Base-by-base conservation (phyloP, 2,329 filamentous ascomycete species). In the Pezicula rhizophila region DNA sequence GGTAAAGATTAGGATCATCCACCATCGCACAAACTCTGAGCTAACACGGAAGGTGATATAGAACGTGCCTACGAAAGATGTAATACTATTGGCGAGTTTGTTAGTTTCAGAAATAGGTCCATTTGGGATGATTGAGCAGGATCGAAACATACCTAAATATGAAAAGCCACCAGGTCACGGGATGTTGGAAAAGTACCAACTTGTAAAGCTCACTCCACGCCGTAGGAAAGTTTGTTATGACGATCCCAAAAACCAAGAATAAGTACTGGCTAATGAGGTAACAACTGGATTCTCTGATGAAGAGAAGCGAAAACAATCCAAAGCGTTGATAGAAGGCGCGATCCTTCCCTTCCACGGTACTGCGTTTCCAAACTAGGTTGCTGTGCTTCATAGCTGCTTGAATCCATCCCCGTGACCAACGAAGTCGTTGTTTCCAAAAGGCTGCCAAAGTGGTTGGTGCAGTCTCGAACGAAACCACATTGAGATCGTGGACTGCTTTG, bases 401-500 rank as follows among this genome's bases (percentile, higher is more conserved):
- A 4, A 70, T 68, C 72, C 72, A 75, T 34, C 72, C 72, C 55
- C 75, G 72, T 2, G 72, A 68, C 72, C 72, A 75, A 47, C 72
- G 64, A 15, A 75, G 65, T 10, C 72, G 67, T 52, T 75, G 72
- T 57, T 74, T 75, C 70, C 71, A 74, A 57, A 75, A 73, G 2
- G 69, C 68, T n/a, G 54, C 48, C 48, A 70, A 66, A 2, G 66
- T 69, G 2, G 69, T 71, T 1, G 72, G 72, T 5, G 72, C 72
- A 39, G 75, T 66, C 54, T 75, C 72, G 53, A 71, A 75, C 0
- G 71, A 74, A 10, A 68, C 66, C 2, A 74, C 72, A 42, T 75
- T 75, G 49, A 74, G 64, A 46, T 75, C 72, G 47, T 75, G 72
- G 0, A 74, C 67, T 2, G 68, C 69, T 33, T 69, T 68, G 31